phyloP scores from a whole-genome alignment of 2,329 filamentous ascomycete species.

The Aureobasidium lini region DNA sequence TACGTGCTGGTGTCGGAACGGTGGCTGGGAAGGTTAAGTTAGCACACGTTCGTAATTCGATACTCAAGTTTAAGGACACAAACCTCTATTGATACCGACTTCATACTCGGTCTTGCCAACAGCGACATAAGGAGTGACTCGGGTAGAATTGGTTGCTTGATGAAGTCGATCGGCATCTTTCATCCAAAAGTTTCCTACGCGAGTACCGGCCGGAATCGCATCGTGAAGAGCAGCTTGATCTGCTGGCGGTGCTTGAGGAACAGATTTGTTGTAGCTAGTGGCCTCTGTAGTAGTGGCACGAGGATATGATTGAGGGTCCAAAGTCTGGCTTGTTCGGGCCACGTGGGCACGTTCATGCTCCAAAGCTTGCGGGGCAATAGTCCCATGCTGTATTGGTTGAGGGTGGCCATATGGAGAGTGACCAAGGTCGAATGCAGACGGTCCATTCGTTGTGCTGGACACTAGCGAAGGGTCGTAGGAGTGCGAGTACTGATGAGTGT shows the following conservation, averaged over 20 bases:
- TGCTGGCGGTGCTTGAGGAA: constrained; percentile 16
- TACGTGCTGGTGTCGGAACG: constrained; percentile 34
- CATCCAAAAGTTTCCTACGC: constrained; percentile 33
- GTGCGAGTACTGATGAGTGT: constrained; percentile 12
- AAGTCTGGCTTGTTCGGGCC: neutral
- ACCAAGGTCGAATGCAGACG: neutral
- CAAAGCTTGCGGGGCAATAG: constrained; percentile 27
- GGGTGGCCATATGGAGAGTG: constrained; percentile 13
- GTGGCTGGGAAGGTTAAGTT: constrained; percentile 25
- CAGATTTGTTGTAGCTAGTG: neutral
- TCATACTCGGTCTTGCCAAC: constrained; percentile 36
- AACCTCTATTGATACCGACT: constrained; percentile 38
- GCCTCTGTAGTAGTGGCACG: neutral
- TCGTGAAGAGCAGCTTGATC: constrained; percentile 22
- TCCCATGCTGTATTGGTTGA: constrained; percentile 18
- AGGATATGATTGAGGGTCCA: neutral
- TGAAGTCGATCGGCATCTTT: constrained; percentile 35
- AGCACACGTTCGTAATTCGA: neutral
- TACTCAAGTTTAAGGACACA: constrained; percentile 20
- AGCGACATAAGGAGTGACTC: constrained; percentile 37
- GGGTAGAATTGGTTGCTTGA: constrained; percentile 37
- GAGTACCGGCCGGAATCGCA: constrained; percentile 23
- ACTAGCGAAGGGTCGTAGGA: constrained; percentile 16
- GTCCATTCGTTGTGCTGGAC: neutral
- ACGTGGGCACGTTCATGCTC: constrained; percentile 17